These are phyloP conservation scores for Trypanosoma theileri DNA, from an alignment of 208 protist genomes.

Conservation along the genomic window DNA sequence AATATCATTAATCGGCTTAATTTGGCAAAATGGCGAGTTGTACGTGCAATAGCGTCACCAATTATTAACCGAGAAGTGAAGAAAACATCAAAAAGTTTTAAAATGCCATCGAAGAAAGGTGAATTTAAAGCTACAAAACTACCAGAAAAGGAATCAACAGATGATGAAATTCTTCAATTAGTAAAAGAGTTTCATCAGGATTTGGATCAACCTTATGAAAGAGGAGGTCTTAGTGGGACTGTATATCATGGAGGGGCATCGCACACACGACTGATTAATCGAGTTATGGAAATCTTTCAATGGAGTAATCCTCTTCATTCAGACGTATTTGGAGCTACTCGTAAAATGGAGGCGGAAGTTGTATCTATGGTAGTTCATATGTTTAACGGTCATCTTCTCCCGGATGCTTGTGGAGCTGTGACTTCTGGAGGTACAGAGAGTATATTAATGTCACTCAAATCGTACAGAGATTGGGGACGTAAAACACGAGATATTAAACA, in stretches of 20 bases:
- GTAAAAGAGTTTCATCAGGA: conserved; percentile 52
- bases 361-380: conserved; percentile 95
- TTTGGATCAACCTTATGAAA: conserved; percentile 70
- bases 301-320: conserved; percentile 97
- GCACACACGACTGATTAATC: conserved; percentile 86
- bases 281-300: conserved; percentile 89
- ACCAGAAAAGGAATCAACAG: conserved; percentile 44
- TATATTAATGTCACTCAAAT: conserved; percentile 97
- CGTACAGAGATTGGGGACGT: conserved; percentile 94
- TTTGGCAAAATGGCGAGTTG: conserved; percentile 47
- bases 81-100: conserved; percentile 38
- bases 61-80: conserved; percentile 58
- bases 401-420: conserved; percentile 92
- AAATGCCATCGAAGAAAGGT: conserved; percentile 66
- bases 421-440: conserved; percentile 97
- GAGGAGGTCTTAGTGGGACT: conserved; percentile 85
- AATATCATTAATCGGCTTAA: conserved; percentile 54
- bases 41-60: conserved; percentile 54
- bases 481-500: conserved; percentile 73
- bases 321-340: conserved; percentile 94
- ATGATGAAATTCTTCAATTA: conserved; percentile 65
- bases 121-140: conserved; percentile 70
- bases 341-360: conserved; percentile 98
- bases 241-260: conserved; percentile 92
- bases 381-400: conserved; percentile 89